Percentiles rank a stretch among this genome's conserved stretches.
Conservation (phyloP, 495 filamentous ascomycete genomes). For the Acidomyces sp. region DNA sequence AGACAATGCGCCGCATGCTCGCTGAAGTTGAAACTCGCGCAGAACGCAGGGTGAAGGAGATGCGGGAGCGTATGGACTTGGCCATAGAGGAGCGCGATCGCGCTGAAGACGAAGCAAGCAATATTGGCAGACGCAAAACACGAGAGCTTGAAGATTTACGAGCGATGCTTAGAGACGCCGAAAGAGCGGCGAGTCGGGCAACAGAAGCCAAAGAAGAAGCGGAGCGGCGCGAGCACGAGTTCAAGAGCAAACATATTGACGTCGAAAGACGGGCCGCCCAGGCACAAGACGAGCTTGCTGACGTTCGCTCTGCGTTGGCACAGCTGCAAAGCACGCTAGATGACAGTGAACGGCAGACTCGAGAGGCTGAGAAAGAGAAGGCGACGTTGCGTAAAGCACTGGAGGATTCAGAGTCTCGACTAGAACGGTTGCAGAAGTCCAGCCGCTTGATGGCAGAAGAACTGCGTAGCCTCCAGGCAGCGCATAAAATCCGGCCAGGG, state of each 20-base stretch:
- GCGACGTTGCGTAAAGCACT: slow-evolving; percentile 57
- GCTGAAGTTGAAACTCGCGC: slow-evolving; percentile 75
- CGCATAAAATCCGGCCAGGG: slow-evolving; percentile 24
- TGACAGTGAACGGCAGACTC: slow-evolving; percentile 70
- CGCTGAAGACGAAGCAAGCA: slow-evolving; percentile 78
- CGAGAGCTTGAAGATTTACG: slow-evolving; percentile 81
- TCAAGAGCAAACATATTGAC: slow-evolving; percentile 58
- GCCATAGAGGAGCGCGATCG: slow-evolving; percentile 85
- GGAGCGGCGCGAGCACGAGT: slow-evolving; percentile 55
- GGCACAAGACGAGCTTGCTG: slow-evolving; percentile 55
- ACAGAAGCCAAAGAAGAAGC: slow-evolving; percentile 58
- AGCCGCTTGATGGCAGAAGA: slow-evolving; percentile 45
- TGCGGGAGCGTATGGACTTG: slow-evolving; percentile 77
- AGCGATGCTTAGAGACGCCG: slow-evolving; percentile 62
- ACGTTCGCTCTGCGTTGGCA: slow-evolving; percentile 63
- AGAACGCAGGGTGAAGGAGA: slow-evolving; percentile 68
- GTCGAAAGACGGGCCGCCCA: slow-evolving; percentile 55
- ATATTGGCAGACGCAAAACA: slow-evolving; percentile 56
- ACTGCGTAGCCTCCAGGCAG: slow-evolving; percentile 29
- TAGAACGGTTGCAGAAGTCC: slow-evolving; percentile 71
- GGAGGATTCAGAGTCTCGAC: slow-evolving; percentile 59
- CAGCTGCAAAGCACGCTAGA: slow-evolving; percentile 70
- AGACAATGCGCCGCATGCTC: slow-evolving; percentile 85
- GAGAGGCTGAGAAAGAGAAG: slow-evolving; percentile 69
- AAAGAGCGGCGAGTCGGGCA: slow-evolving; percentile 56